Evolutionary conservation across 306 rosid species (phyloP).

Genomic region (Mimosa bimucronata): DNA sequence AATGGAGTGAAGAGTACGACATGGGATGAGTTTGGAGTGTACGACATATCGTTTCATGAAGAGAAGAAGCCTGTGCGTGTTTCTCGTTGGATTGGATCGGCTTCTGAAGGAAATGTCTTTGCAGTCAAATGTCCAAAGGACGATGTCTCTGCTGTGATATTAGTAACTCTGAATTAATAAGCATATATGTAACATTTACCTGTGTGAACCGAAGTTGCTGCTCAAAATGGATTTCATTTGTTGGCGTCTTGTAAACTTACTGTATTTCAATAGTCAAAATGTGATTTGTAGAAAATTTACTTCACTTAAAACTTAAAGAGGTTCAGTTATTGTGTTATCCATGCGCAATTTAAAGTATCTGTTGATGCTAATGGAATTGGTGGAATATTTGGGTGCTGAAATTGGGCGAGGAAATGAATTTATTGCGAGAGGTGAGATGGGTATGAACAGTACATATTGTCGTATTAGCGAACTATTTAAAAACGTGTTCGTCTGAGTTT

Average conservation of each 20-base stretch:
- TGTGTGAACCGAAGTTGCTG: not conserved
- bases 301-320: not conserved
- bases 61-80: slow-evolving; percentile 48
- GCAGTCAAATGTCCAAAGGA: slow-evolving; percentile 35
- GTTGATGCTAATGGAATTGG: not conserved
- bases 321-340: not conserved
- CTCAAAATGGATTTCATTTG: not conserved
- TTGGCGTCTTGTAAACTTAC: not conserved
- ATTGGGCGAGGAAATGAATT: not conserved
- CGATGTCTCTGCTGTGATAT: slow-evolving; percentile 30
- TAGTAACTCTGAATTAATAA: not conserved
- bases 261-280: not conserved
- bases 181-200: not conserved
- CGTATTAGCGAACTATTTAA: not conserved
- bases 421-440: not conserved
- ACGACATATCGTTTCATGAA: slow-evolving; percentile 45
- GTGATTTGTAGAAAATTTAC: not conserved
- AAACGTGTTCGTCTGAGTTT: not conserved
- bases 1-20: not conserved
- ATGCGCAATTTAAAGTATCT: not conserved
- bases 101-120: slow-evolving; percentile 41
- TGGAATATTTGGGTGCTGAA: not conserved
- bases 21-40: slow-evolving; percentile 53
- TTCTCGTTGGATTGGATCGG: slow-evolving; percentile 56
- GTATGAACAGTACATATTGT: not conserved